Evolutionary conservation across 129 eudicot species (phyloP), one percentile per base, ranked within the genome.

Genomic region (Logfia minima): DNA sequence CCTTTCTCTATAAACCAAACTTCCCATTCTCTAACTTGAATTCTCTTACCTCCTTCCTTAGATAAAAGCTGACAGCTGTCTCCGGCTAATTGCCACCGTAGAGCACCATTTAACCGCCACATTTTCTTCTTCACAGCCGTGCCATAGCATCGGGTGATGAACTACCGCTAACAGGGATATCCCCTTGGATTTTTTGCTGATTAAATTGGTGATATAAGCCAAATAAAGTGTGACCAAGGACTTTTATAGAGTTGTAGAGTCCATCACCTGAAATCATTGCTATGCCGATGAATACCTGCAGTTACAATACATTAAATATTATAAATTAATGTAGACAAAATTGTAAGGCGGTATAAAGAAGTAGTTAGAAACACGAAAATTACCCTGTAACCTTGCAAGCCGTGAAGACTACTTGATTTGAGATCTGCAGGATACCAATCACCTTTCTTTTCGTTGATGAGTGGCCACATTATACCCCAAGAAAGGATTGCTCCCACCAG

Each of bases 401-500:
- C 96, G 69, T 86, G 89, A 16, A 94, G 93, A 81, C 90, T 91
- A 74, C 74, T 81, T 28, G 81, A 5, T 4, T 41, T 31, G 22
- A 81, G 76, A 4, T 84, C 83, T 37, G 96, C 96, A 48, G 88
- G 67, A 75, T 81, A 94, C 97, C 99, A 94, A 34, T 91, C 79
- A 16, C 99, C 99, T 75, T 80, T 86, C 72, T 81, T 84, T 64
- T 85, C 78, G 48, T 72, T 35, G 34, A 94, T 94, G 34, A 94
- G 96, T 10, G 99, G 99, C 99, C 97, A 94, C 99, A 94, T 94
- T 74, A 94, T 68, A 64, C 97, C 99, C 97, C 97, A 91, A 4
- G 99, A 94, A 29, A 94, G 86, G 68, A 94, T 89, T 22, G 97
- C 84, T 70, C 99, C 99, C 11, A 83, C 76, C 26, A 83, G 58